Conservation (phyloP, 257 asterid species). For the Ligustrum vulgare region DNA sequence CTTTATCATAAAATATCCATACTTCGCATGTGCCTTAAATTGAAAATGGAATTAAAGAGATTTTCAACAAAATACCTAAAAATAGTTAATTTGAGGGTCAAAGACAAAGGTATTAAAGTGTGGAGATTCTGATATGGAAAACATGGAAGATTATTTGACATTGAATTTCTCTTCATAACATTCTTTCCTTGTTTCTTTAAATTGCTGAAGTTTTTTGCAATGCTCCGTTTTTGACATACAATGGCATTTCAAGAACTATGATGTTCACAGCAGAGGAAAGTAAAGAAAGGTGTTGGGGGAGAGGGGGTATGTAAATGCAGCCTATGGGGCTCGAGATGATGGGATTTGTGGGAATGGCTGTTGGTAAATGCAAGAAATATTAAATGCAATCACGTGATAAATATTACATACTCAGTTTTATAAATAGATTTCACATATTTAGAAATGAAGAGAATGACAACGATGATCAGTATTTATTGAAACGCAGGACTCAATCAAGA, state of each 20-base stretch:
- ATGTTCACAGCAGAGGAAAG: background rate
- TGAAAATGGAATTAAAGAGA: background rate
- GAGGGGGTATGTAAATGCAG: background rate
- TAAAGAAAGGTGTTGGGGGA: background rate
- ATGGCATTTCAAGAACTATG: background rate
- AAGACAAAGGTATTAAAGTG: background rate
- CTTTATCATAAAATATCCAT: background rate
- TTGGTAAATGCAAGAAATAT: background rate
- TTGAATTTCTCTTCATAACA: background rate
- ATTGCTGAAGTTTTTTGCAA: background rate
- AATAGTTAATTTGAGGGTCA: background rate
- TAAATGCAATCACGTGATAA: background rate
- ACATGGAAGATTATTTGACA: background rate
- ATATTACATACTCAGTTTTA: background rate
- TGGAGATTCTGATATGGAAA: background rate
- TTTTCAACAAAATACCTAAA: background rate
- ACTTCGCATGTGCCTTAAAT: background rate
- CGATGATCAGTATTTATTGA: background rate
- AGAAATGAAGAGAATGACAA: background rate
- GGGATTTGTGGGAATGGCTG: background rate
- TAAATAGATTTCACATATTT: background rate
- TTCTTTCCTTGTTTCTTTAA: constrained; percentile 1
- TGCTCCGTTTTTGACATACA: background rate
- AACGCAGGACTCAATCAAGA: background rate
- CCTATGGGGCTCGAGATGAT: background rate